These are phyloP conservation scores for Fonsecaea multimorphosa DNA, from an alignment of 2,329 filamentous ascomycete genomes.

Conservation along the genomic window DNA sequence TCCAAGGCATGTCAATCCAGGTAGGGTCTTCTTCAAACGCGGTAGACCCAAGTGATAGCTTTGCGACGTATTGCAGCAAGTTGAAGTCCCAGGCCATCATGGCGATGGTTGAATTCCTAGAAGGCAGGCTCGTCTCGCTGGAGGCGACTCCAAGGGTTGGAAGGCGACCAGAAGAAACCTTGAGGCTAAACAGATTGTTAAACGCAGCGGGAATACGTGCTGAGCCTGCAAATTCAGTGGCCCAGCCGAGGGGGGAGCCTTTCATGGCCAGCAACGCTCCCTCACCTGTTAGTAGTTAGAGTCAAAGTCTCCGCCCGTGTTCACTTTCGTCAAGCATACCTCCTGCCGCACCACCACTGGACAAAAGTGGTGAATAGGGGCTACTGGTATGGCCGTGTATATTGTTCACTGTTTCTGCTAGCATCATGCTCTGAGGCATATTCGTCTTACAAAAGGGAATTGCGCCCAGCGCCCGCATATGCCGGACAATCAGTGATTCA, in stretches of 20 bases:
- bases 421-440: constrained; percentile 60
- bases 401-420: constrained; percentile 49
- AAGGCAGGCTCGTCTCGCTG: constrained; percentile 38
- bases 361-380: constrained; percentile 44
- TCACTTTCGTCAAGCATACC: constrained; percentile 33
- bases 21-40: constrained; percentile 20
- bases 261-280: constrained; percentile 45
- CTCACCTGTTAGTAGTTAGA: constrained; percentile 40
- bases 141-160: constrained; percentile 21
- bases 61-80: constrained; percentile 25
- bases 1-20: constrained; percentile 31
- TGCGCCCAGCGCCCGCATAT: constrained; percentile 54
- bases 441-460: constrained; percentile 57
- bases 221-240: constrained; percentile 46
- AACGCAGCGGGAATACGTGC: constrained; percentile 46
- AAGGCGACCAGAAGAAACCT: constrained; percentile 24
- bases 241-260: constrained; percentile 43
- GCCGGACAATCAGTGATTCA: constrained; percentile 50
- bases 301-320: not conserved
- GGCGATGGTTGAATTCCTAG: constrained; percentile 42
- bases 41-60: constrained; percentile 32
- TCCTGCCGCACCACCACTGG: constrained; percentile 47
- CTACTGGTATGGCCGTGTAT: constrained; percentile 51
- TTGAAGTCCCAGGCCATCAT: constrained; percentile 40
- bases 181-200: constrained; percentile 37